Percentiles rank a stretch among this genome's conserved stretches.
These are phyloP conservation scores for Taxillus chinensis DNA, from an alignment of 164 flowering plant genomes.

Conservation along the genomic window DNA sequence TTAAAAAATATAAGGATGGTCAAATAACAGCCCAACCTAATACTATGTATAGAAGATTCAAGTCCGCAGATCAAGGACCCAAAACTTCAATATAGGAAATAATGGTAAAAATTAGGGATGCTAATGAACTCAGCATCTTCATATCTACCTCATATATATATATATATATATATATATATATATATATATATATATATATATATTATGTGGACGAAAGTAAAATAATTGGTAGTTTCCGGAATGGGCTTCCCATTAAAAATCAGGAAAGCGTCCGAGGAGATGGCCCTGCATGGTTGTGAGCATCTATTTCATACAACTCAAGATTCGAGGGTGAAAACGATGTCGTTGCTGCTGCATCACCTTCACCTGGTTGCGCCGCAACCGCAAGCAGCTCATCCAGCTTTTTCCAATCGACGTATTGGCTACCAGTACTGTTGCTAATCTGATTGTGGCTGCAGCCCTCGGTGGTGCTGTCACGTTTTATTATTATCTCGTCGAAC, in stretches of 20 bases:
- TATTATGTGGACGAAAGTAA: no score
- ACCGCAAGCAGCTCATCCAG: conserved; percentile 39
- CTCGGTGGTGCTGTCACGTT: not conserved
- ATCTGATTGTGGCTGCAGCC: conserved; percentile 17
- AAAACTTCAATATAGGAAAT: no score
- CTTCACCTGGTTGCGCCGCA: conserved; percentile 21
- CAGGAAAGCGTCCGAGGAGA: conserved; percentile 29
- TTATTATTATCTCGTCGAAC: no score
- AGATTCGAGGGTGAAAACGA: conserved; percentile 4
- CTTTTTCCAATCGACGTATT: conserved; percentile 37
- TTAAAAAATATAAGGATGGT: not conserved
- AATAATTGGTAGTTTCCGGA: no score
- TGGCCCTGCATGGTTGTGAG: conserved; percentile 13
- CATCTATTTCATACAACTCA: conserved; percentile 12
- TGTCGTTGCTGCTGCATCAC: conserved; percentile 1
- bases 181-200: no score
- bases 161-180: no score
- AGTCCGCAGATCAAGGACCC: no score
- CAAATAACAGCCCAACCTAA: not conserved
- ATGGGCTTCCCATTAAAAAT: conserved; percentile 9
- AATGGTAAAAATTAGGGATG: no score
- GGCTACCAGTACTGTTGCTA: conserved; percentile 11
- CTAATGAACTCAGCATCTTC: no score
- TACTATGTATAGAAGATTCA: no score
- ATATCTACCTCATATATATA: no score